Evolutionary conservation across 169 alveolate genomes (phyloP), one percentile per base, ranked within the genome.

Genomic region (Plasmodium inui): DNA sequence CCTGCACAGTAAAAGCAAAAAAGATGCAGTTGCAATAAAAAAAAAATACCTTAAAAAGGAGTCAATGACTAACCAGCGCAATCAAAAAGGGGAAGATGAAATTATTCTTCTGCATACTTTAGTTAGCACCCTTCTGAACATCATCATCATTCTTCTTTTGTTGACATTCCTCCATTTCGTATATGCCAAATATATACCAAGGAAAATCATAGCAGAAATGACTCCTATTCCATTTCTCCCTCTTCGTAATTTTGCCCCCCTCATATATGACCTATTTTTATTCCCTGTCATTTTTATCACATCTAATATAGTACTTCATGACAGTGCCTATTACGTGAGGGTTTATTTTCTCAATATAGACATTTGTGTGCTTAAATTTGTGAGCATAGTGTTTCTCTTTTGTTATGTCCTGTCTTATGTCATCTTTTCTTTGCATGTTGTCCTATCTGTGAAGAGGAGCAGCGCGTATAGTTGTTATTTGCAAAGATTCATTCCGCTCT

Each of bases 121-220:
- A 41, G 61, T 84, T 84, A 84, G 92, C n/a, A 55, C 82, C 37
- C 92, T 84, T 72, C 44, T 84, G 41, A 70, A 84, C 10, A 84
- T 72, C 61, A 73, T 84, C 19, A 28, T 7, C 78, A 26, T 84
- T 9, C 22, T 72, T 19, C 55, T 70, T 44, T 71, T 84, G 12
- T 26, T 84, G 17, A n/a, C 37, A 44, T 37, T 72, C 19, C 55
- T 84, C 44, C 53, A 84, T 84, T 84, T 84, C 44, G 46, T 84
- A 14, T 22, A 26, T 71, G 8, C 41, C 7, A 84, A 84, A 84
- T 84, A 22, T 26, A 72, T 55, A 28, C 30, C 17, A 19, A 84
- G 19, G 76, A n/a, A 32, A n/a, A n/a, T 28, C 32, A 22, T 17
- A 39, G 44, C 72, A 39, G 53, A 84, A 73, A 41, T 84, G 26